Evolutionary conservation across 176 grass and related monocot genomes (phyloP).

Genomic region (Puccinellia tenuiflora): DNA sequence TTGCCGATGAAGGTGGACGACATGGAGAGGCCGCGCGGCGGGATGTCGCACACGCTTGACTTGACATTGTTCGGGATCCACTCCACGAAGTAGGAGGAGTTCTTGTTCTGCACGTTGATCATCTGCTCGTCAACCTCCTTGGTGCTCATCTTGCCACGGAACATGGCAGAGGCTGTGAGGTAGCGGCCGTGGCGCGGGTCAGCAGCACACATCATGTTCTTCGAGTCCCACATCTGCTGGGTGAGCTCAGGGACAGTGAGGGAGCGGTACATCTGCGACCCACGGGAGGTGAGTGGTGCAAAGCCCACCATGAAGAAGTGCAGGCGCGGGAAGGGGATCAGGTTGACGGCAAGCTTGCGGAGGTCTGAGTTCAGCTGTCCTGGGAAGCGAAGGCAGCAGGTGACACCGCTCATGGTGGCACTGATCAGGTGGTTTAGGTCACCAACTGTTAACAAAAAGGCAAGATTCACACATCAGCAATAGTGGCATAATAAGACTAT

Average conservation of each 20-base stretch:
- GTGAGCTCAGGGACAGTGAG: constrained; percentile 69
- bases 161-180: constrained; percentile 73
- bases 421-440: constrained; percentile 77
- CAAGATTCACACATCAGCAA: constrained; percentile 12
- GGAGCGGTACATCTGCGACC: constrained; percentile 69
- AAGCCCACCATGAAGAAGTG: constrained; percentile 93
- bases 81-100: constrained; percentile 76
- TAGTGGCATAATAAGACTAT: neutral
- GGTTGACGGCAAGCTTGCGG: constrained; percentile 71
- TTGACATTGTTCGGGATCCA: constrained; percentile 79
- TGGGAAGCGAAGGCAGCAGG: constrained; percentile 74
- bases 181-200: constrained; percentile 65
- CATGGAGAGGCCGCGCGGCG: constrained; percentile 62
- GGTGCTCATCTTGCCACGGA: constrained; percentile 88
- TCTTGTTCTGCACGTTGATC: constrained; percentile 83
- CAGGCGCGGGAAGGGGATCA: constrained; percentile 78
- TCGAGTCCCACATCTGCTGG: constrained; percentile 79
- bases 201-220: constrained; percentile 86
- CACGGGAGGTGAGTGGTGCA: constrained; percentile 60
- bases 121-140: constrained; percentile 90
- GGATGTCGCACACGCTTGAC: constrained; percentile 72
- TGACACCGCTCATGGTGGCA: constrained; percentile 73
- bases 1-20: constrained; percentile 64
- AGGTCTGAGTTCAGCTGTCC: constrained; percentile 83
- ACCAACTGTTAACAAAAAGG: constrained; percentile 44